Evolutionary conservation across 805 yeast species (phyloP), one percentile per base, ranked within the genome.

Genomic region (Nakazawaea wickerhamii): DNA sequence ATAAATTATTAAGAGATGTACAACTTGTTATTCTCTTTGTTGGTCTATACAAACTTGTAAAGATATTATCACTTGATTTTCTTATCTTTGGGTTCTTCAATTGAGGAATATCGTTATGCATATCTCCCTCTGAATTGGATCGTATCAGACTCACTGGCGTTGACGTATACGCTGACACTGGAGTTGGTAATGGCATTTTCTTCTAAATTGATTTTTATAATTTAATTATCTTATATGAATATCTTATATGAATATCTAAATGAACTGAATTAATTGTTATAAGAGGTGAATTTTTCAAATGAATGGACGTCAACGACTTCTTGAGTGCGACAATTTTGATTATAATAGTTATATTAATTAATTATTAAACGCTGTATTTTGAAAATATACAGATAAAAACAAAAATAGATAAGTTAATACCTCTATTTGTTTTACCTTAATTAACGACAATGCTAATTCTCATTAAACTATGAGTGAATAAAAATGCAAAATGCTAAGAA

Each of bases 231-330:
- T n/a, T n/a, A n/a, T n/a, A n/a, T n/a, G n/a, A n/a, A n/a, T n/a
- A n/a, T n/a, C n/a, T n/a, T n/a, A n/a, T n/a, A n/a, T n/a, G n/a
- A n/a, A n/a, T n/a, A n/a, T 8, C 17, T 7, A 28, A 11, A 28
- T 17, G 35, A 17, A 31, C 10, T 28, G 31, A n/a, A 28, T 3
- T 9, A 9, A 15, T 17, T 15, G 38, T 28, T 28, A 23, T 10
- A 23, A 23, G 7, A 10, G 26, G 26, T 7, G 26, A 8, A 14
- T 28, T 25, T 10, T 20, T 34, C n/a, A 42, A 43, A 43, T 27
- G 45, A 43, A 30, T 43, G 45, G 45, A 43, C 45, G 45, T 43
- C 45, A 43, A 43, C 45, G 32, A 38, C 31, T 22, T 20, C 11
- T 7, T 7, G n/a, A 28, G 40, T 36, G 40, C 15, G 40, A 36